Evolutionary conservation across 148 eudicot genomes (phyloP).

Genomic region (Chenopodium album): DNA sequence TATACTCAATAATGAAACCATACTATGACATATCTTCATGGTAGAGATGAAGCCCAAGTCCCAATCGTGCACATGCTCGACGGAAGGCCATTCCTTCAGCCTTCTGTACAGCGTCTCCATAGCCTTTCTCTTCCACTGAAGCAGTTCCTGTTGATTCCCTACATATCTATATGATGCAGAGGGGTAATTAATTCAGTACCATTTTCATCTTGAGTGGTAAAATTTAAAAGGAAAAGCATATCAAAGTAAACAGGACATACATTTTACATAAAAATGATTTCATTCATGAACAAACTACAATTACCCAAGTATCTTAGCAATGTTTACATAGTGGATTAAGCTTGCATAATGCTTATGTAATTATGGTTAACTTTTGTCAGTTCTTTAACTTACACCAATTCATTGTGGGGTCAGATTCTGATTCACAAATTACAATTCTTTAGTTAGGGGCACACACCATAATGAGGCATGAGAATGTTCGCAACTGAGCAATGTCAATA

Average conservation of each 20-base stretch:
- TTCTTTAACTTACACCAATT: background rate
- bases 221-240: too few species aligned
- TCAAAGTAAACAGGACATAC: background rate
- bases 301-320: background rate
- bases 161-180: conserved; percentile 43
- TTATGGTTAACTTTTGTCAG: background rate
- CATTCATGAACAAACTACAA: background rate
- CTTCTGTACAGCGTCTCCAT: conserved; percentile 84
- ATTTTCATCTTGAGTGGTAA: background rate
- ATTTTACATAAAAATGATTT: background rate
- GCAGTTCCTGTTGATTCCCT: conserved; percentile 92
- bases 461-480: too few species aligned
- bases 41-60: conserved; percentile 92
- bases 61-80: conserved; percentile 96
- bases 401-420: background rate
- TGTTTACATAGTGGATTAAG: background rate
- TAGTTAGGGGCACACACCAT: background rate
- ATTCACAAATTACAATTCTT: background rate
- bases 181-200: background rate
- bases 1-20: background rate
- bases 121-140: conserved; percentile 45
- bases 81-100: conserved; percentile 99
- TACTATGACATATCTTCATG: conserved; percentile 71
- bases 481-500: background rate
- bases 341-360: background rate